Evolutionary conservation across 306 rosid species (phyloP), one percentile per base, ranked within the genome.

Genomic region (Myrica gale): DNA sequence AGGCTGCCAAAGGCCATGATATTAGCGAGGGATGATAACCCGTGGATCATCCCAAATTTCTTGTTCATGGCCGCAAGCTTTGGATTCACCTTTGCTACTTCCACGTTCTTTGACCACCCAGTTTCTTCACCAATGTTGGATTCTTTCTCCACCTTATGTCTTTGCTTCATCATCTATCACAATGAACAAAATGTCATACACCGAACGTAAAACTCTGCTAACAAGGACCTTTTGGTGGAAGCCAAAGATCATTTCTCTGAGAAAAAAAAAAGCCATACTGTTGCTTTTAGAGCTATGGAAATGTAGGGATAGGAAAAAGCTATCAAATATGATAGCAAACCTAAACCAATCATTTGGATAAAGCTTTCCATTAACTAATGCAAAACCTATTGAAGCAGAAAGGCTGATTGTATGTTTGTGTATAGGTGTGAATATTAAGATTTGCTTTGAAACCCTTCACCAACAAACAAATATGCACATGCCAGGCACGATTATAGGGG

Each of bases 11-110:
- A 92, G 12, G 99, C 80, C 89, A 96, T 74, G 81, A 96, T 92
- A 81, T 96, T 96, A 23, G 99, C 98, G 23, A 96, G 97, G 45
- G 99, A 92, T 61, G 99, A 96, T 58, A 96, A 78, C 46, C 99
- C 99, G 72, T 96, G 99, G 86, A 96, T 88, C 99, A 96, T 92
- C 75, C 99, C 99, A 20, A 96, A 96, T 77, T 92, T 96, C 93
- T 96, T 96, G 74, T 96, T 92, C 96, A 96, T 92, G 62, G 97
- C 96, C 62, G 90, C 90, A 60, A 96, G 97, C 85, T 92, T 88
- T 41, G 99, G 97, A 71, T 96, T 90, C 78, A 46, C 82, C 81
- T 92, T 90, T 32, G 99, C 98, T 52, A 89, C 98, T 81, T 92
- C 91, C 76, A 90, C 91, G 74, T 92, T 96, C 81, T 96, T 96